Base-by-base conservation (phyloP, 208 protist genomes). In the Crithidia mellificae region DNA sequence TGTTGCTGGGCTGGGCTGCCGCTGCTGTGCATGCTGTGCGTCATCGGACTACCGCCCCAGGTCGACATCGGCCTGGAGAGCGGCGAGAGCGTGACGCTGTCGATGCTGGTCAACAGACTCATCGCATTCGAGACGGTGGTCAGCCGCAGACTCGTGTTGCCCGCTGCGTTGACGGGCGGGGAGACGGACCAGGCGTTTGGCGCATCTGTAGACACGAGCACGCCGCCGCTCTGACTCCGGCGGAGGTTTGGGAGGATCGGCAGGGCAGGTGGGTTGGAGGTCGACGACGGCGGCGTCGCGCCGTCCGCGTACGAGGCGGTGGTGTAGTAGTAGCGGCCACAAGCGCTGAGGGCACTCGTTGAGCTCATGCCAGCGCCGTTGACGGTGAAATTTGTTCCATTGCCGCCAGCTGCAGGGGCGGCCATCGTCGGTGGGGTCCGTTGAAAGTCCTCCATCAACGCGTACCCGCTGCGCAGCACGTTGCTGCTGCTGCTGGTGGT, bases 51-150 rank as follows among this genome's bases (percentile, higher is more conserved):
- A 0, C 62, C 55, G 11, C 50, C 55, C 54, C 51, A 68, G 8
- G 38, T 65, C 14, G 81, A 83, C 41, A 75, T 52, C 38, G 77
- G 70, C n/a, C 70, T 72, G 5, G 81, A 87, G 38, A 81, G 73
- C 4, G 81, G 81, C 0, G 77, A 83, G 6, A 87, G 62, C 17
- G 65, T 71, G 24, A 83, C 55, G 25, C 77, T 83, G 39, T 63
- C 56, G 14, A 70, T 9, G 46, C 78, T 49, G 8, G 47, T 59
- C 34, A 71, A 5, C 55, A 52, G 17, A 57, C 50, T 53, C 47
- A 32, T 47, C 38, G 24, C 62, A 27, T 47, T 50, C 17, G 62
- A 57, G 34, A 57, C 50, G 2, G 62, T 50, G 6, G 44, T 29
- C n/a, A 54, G 44, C 8, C 58, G 58, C 11, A 57, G 36, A 29